These are phyloP conservation scores for Gracilariopsis chorda DNA, from an alignment of 23 red algal species.

Conservation along the genomic window DNA sequence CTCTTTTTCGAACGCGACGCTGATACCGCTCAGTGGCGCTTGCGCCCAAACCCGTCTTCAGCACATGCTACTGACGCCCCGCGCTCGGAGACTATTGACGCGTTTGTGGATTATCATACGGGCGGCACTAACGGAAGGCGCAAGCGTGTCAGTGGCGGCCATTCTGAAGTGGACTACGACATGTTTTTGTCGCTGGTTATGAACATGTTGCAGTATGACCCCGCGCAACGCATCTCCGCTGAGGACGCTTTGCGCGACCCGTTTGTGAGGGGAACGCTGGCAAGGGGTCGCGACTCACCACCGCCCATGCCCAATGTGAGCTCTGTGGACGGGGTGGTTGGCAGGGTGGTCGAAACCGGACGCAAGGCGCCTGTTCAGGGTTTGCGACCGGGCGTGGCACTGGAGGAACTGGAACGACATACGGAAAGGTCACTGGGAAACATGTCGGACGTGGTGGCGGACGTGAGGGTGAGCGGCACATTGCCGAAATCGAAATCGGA, in stretches of 20 bases:
- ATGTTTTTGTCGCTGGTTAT: conserved; percentile 43
- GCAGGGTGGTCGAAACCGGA: conserved; percentile 15
- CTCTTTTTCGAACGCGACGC: conserved; percentile 63
- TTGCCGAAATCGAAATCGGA: conserved; percentile 20
- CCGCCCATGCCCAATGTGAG: background rate
- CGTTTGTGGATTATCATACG: conserved; percentile 39
- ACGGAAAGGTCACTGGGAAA: background rate
- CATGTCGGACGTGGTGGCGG: background rate
- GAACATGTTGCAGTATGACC: conserved; percentile 69
- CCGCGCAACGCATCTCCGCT: conserved; percentile 43
- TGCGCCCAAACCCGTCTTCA: background rate
- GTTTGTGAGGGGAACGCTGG: conserved; percentile 24
- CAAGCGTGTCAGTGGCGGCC: conserved; percentile 58
- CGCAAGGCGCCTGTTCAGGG: conserved; percentile 46
- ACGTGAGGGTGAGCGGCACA: background rate
- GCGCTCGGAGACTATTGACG: conserved; percentile 20
- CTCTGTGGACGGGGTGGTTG: background rate
- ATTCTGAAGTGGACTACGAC: conserved; percentile 51
- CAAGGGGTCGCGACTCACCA: conserved; percentile 7
- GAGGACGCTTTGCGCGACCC: conserved; percentile 42
- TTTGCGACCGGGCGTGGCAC: background rate
- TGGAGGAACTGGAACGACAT: background rate
- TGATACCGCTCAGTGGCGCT: background rate
- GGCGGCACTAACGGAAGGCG: conserved; percentile 9
- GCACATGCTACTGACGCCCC: background rate